phyloP scores from a whole-genome alignment of 176 grass and related monocot genomes.

The Themeda triandra region DNA sequence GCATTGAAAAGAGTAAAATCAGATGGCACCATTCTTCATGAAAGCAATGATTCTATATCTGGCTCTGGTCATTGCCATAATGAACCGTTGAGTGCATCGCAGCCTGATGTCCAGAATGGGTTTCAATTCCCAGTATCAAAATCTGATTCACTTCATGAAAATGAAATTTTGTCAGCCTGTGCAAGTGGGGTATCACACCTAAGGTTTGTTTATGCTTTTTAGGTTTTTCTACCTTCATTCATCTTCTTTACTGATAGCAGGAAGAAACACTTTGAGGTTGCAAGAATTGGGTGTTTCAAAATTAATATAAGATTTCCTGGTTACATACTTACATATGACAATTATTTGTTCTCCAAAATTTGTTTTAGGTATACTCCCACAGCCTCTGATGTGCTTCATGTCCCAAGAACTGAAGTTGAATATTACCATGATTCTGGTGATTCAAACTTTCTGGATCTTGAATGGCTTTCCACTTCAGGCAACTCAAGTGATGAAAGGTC shows the following conservation, averaged over 20 bases:
- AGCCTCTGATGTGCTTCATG: not conserved
- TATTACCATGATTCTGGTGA: conserved; percentile 28
- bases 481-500: conserved; percentile 48
- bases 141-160: conserved; percentile 28
- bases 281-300: not conserved
- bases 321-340: conserved; percentile 24
- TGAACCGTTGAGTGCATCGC: conserved; percentile 30
- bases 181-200: conserved; percentile 38
- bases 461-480: conserved; percentile 47
- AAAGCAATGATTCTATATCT: conserved; percentile 40
- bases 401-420: conserved; percentile 2
- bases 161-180: conserved; percentile 31
- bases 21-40: conserved; percentile 70
- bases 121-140: conserved; percentile 26
- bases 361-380: conserved; percentile 39
- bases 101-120: conserved; percentile 12
- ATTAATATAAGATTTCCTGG: not conserved
- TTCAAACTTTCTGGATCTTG: conserved; percentile 55
- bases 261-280: conserved; percentile 1
- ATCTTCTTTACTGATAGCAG: not conserved
- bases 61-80: conserved; percentile 30
- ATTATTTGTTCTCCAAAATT: not conserved
- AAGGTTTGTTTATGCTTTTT: conserved; percentile 35
- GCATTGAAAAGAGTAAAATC: conserved; percentile 71
- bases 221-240: not conserved